These are phyloP conservation scores for Suillus subluteus DNA, from an alignment of 768 basidiomycete genomes.

Conservation along the genomic window DNA sequence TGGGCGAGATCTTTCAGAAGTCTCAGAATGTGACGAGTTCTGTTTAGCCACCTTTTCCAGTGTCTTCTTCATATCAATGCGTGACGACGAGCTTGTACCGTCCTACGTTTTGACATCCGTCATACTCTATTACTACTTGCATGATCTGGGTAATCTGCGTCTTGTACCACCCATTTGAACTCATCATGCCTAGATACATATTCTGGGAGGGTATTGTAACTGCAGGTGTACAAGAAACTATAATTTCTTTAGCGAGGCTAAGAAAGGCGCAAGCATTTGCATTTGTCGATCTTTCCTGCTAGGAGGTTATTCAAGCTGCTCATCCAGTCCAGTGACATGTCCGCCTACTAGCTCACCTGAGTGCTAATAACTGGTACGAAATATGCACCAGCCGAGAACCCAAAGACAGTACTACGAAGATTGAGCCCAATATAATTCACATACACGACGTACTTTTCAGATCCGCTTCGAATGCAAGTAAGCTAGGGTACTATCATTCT, in stretches of 20 bases:
- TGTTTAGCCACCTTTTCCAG: not conserved
- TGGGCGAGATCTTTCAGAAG: not conserved
- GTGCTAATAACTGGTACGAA: not conserved
- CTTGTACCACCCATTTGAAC: constrained; percentile 46
- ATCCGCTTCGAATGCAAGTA: not conserved
- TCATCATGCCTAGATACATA: constrained; percentile 10
- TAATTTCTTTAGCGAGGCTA: constrained; percentile 52
- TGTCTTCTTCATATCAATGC: not conserved
- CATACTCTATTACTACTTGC: constrained; percentile 43
- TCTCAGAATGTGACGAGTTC: constrained; percentile 19
- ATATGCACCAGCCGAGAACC: not conserved
- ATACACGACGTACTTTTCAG: not conserved
- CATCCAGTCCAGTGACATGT: constrained; percentile 60
- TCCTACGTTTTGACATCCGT: constrained; percentile 60
- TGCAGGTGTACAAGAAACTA: not conserved
- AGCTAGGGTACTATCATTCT: not conserved
- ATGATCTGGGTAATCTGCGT: constrained; percentile 48
- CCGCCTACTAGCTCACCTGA: constrained; percentile 22
- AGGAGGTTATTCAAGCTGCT: constrained; percentile 63
- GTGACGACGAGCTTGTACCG: constrained; percentile 53
- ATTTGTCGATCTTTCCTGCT: constrained; percentile 62
- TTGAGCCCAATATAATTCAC: not conserved
- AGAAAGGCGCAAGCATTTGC: constrained; percentile 67
- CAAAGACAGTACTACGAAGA: not conserved
- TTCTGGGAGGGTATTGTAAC: not conserved